Evolutionary conservation across 2,329 filamentous ascomycete genomes (phyloP), one percentile per base, ranked within the genome.

Genomic region (Penicillium sp.): DNA sequence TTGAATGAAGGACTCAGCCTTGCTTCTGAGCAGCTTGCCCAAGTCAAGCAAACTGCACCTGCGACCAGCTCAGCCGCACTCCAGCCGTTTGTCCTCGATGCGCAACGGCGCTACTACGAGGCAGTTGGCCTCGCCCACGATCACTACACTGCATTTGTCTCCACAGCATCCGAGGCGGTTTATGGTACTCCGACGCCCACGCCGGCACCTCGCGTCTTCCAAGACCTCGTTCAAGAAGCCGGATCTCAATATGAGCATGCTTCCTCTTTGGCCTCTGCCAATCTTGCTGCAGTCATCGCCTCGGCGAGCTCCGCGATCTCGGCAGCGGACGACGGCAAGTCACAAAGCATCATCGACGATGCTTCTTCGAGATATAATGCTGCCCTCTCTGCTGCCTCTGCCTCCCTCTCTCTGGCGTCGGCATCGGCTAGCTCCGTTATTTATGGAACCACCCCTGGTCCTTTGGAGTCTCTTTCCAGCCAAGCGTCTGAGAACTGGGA

Each of bases 111-210:
- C 49, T 92, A 92, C 68, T 91, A 89, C 59, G 86, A 89, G 55
- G 88, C 85, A 9, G 70, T 93, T 23, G 89, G 89, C 25, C 69
- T 89, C 39, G 89, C 89, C 0, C 86, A 95, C 61, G 88, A 84
- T 38, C 82, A 85, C 32, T 93, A 93, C 67, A 83, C 84, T 4
- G 84, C 85, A 43, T 92, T 93, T 62, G 57, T 93, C 2, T 77
- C 78, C 10, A 83, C 84, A 4, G 88, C 87, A 6, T 89, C 86
- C 8, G 82, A 80, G 31, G 87, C 84, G 18, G 75, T 89, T 35
- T 84, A 81, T 47, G 82, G 82, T 6, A 81, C 81, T 9, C 80
- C 83, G 13, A 84, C 81, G 2, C 64, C 68, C 37, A 65, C 63
- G 0, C 57, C 69, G 20, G 58, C 57, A 40, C 53, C 60, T 25